phyloP scores from a whole-genome alignment of 2,329 filamentous ascomycete species.

The Pseudogymnoascus sp. region DNA sequence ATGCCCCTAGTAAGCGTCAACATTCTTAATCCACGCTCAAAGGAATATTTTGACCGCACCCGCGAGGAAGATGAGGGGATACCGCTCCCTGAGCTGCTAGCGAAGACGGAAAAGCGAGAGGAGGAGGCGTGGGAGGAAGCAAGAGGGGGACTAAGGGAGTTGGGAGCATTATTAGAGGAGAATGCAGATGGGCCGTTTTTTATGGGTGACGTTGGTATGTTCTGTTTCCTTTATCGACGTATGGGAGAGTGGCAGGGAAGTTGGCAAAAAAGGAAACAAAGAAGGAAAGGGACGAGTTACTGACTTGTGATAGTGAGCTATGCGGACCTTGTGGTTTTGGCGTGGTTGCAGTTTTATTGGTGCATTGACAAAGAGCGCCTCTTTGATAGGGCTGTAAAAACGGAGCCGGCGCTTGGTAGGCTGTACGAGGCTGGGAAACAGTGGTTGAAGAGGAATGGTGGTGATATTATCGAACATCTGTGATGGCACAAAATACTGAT shows the following conservation, averaged over 20 bases:
- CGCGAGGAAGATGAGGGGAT: constrained; percentile 42
- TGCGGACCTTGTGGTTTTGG: constrained; percentile 49
- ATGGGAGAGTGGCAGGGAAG: too few species aligned
- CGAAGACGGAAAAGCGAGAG: constrained; percentile 36
- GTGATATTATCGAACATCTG: background rate
- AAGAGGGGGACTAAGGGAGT: constrained; percentile 38
- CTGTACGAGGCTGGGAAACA: constrained; percentile 17
- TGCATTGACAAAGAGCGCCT: constrained; percentile 29
- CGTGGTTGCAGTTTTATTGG: constrained; percentile 37
- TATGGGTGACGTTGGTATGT: constrained; percentile 38
- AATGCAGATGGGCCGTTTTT: constrained; percentile 52
- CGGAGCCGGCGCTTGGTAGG: constrained; percentile 17
- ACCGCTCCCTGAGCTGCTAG: constrained; percentile 39
- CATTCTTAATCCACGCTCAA: constrained; percentile 42
- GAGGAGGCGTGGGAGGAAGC: constrained; percentile 41
- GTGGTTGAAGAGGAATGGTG: constrained; percentile 20
- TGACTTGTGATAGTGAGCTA: constrained; percentile 33
- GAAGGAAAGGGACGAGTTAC: background rate
- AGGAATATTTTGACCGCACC: constrained; percentile 47
- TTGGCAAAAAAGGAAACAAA: background rate
- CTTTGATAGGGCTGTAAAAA: constrained; percentile 31
- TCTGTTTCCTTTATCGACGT: background rate
- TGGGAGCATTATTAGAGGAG: constrained; percentile 25
- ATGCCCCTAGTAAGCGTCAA: constrained; percentile 39
- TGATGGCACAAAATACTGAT: background rate